Conservation (phyloP, 352 stramenopile genomes). For the Phytophthora pluvialis region DNA sequence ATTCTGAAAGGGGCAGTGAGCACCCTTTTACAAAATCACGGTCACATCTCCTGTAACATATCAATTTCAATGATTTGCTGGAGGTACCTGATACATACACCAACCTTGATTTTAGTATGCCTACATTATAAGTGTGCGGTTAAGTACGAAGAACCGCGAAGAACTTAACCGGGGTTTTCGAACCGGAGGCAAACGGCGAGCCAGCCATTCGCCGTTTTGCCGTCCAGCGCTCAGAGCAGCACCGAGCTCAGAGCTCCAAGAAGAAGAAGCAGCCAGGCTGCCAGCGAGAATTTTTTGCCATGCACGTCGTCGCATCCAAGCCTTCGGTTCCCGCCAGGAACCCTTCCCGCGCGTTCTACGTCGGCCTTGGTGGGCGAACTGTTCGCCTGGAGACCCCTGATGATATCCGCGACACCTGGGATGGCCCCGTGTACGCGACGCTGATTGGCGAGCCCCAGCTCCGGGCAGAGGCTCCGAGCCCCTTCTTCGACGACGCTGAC, state of each 20-base stretch:
- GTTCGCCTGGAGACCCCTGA: constrained; percentile 6
- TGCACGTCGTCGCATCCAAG: constrained; percentile 1
- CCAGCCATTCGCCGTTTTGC: constrained; percentile 16
- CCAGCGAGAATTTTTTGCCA: constrained; percentile 5
- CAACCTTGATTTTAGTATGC: too few relatives aligned
- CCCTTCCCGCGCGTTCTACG: not conserved
- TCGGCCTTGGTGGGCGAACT: not conserved
- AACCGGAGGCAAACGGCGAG: constrained; percentile 16
- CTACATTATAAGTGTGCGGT: not conserved
- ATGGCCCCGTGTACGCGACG: constrained; percentile 9
- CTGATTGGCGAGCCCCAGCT: not conserved
- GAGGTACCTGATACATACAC: too few relatives aligned
- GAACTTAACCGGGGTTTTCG: constrained; percentile 14
- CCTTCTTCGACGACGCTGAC: constrained; percentile 12
- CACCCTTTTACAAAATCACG: too few relatives aligned
- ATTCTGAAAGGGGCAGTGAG: too few relatives aligned
- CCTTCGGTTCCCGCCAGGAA: not conserved
- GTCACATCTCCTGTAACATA: too few relatives aligned
- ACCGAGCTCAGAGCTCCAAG: constrained; percentile 7
- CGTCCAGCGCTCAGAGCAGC: not conserved
- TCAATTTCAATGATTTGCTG: too few relatives aligned
- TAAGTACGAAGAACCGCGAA: constrained; percentile 22
- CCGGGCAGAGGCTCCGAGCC: not conserved
- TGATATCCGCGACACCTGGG: not conserved
- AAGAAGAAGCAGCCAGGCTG: constrained; percentile 21